These are phyloP conservation scores for Breynia disticha DNA, from an alignment of 441 rosid species.

Conservation along the genomic window DNA sequence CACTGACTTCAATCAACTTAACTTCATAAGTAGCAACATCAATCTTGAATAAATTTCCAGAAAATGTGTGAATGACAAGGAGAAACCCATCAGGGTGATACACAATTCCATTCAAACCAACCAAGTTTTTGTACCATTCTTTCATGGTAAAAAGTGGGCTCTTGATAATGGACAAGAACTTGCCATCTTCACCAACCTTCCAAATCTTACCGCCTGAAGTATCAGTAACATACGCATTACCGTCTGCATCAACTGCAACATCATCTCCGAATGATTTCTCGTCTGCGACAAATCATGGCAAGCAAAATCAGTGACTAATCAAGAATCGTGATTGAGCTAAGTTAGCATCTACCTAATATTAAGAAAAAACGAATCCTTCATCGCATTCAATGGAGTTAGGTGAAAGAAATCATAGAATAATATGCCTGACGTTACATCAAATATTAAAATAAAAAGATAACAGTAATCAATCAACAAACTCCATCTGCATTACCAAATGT, in stretches of 20 bases:
- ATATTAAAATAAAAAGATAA: too few relatives aligned
- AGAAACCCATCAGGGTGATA: constrained; percentile 78
- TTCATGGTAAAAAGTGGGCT: constrained; percentile 49
- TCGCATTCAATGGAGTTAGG: too few relatives aligned
- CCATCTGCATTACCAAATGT: too few relatives aligned
- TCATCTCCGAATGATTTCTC: constrained; percentile 71
- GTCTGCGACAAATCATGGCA: constrained; percentile 17
- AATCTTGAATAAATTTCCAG: constrained; percentile 55
- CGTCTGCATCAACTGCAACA: constrained; percentile 62
- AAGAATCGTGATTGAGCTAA: too few relatives aligned
- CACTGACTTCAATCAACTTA: constrained; percentile 35
- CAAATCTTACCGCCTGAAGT: constrained; percentile 52
- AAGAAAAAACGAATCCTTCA: too few relatives aligned
- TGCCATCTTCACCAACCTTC: constrained; percentile 56
- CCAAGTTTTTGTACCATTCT: constrained; percentile 58
- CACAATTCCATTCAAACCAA: constrained; percentile 67
- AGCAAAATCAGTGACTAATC: neutral
- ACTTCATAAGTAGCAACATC: constrained; percentile 39
- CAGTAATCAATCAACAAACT: too few relatives aligned
- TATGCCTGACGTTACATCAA: too few relatives aligned
- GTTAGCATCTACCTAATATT: too few relatives aligned
- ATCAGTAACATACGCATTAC: constrained; percentile 77
- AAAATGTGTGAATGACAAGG: constrained; percentile 61
- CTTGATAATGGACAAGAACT: constrained; percentile 37
- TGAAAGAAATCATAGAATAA: too few relatives aligned